Evolutionary conservation across 2,329 filamentous ascomycete species (phyloP), one percentile per base, ranked within the genome.

Genomic region (Colletotrichum sp.): DNA sequence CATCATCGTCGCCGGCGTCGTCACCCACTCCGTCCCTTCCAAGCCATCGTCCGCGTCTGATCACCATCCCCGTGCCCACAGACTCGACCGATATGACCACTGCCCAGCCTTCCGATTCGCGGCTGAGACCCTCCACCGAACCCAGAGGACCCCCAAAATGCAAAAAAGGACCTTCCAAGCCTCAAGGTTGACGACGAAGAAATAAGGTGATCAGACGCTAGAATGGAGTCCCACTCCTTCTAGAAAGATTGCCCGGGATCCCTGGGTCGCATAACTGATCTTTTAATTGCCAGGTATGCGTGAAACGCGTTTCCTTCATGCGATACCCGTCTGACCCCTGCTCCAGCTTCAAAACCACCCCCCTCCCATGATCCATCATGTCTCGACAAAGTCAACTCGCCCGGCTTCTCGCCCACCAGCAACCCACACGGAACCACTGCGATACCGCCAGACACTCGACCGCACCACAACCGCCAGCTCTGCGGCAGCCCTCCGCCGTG

Each of bases 251-350:
- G 77, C 71, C 77, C 75, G 78, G 77, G 75, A 56, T 75, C 61
- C 76, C 76, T 79, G 74, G 76, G 79, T 79, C 84, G 87, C 87
- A 88, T 88, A 87, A 87, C 80, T 82, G 80, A 80, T 79, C 80
- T 83, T 87, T 87, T 88, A 85, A 88, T 88, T 88, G 81, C 86
- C 83, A 84, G 84, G 85, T 84, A 83, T 79, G 82, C 79, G 80
- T 85, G 83, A 85, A 86, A 86, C 83, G 80, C 81, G 82, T 84
- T 84, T 84, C 80, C 79, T 85, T 88, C 84, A 88, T 88, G 87
- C 87, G 82, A 79, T 76, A 73, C 73, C 73, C 70, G 64, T 69
- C 65, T 64, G 48, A 60, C 82, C 83, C 83, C 60, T 73, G 76
- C 69, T 67, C 60, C 34, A 70, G 73, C 69, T 66, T 76, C 73